Percentiles rank a stretch among this genome's conserved stretches.
Evolutionary conservation across 208 protist genomes (phyloP).

Genomic region (Naegleria lovaniensis): DNA sequence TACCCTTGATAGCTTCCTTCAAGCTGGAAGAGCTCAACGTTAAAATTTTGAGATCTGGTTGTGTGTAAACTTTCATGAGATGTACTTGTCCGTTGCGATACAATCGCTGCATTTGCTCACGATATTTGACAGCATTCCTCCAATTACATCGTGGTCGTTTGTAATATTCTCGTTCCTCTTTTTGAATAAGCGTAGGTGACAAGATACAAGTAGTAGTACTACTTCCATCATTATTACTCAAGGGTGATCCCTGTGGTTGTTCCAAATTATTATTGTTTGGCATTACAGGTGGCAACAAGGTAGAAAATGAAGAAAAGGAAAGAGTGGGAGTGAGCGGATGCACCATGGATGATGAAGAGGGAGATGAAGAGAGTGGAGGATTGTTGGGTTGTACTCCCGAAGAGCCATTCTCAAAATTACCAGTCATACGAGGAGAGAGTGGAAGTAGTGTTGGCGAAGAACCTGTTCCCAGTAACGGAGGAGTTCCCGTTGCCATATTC

Average conservation of each 20-base stretch:
- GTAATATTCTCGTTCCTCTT: not conserved
- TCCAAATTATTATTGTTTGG: not conserved
- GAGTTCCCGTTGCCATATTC: no score
- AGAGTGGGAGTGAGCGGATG: not conserved
- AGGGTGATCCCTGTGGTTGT: not conserved
- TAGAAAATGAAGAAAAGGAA: not conserved
- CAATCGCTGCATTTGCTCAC: not conserved
- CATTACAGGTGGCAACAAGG: not conserved
- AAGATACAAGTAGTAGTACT: not conserved
- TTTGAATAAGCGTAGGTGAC: not conserved
- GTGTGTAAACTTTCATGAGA: not conserved
- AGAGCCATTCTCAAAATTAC: no score
- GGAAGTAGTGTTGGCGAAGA: no score
- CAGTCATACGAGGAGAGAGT: no score
- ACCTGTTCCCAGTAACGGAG: no score
- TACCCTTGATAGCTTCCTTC: not conserved
- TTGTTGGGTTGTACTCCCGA: not conserved
- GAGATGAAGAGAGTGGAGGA: not conserved
- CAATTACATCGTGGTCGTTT: not conserved
- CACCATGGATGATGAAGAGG: not conserved
- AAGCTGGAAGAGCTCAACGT: not conserved
- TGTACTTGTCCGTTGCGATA: not conserved
- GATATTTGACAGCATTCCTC: not conserved
- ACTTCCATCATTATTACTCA: not conserved
- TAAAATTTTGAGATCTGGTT: constrained; percentile 1